Percentiles rank a stretch among this genome's conserved stretches.
Conservation (phyloP, 306 rosid species). For the Vigna nakashimae region DNA sequence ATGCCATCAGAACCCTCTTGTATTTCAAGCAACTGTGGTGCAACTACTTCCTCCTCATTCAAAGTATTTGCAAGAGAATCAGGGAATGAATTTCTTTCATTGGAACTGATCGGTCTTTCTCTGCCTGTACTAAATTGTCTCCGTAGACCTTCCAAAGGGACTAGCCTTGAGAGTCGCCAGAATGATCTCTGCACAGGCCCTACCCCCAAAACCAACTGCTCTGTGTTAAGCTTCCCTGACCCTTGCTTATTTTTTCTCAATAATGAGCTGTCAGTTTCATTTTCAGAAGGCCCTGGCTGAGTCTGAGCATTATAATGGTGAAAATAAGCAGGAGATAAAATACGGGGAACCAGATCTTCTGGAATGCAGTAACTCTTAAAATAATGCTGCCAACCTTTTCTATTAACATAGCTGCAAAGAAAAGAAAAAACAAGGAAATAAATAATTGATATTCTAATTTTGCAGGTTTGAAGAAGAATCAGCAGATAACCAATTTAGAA, state of each 20-base stretch:
- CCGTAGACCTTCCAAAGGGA: conserved; percentile 83
- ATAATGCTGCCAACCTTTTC: conserved; percentile 93
- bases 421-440: conserved; percentile 4
- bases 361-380: conserved; percentile 99
- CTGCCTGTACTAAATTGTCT: conserved; percentile 64
- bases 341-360: conserved; percentile 94
- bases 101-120: conserved; percentile 56
- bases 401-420: conserved; percentile 78
- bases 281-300: conserved; percentile 52
- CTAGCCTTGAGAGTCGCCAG: conserved; percentile 94
- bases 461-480: conserved; percentile 10
- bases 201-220: conserved; percentile 89
- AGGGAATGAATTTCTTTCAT: conserved; percentile 52
- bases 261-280: conserved; percentile 52
- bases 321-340: conserved; percentile 95
- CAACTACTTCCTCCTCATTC: conserved; percentile 75
- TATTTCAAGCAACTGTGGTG: conserved; percentile 91
- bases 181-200: conserved; percentile 93
- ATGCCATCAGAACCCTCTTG: conserved; percentile 92
- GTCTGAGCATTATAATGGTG: conserved; percentile 91
- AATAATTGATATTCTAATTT: conserved; percentile 20
- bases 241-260: conserved; percentile 59
- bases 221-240: conserved; percentile 60
- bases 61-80: conserved; percentile 62
- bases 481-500: conserved; percentile 27